A percentile compares a stretch with the other conserved stretches of the same genome.
These are phyloP conservation scores for Exophiala spinifera DNA, from an alignment of 2,329 filamentous ascomycete genomes.

Conservation along the genomic window DNA sequence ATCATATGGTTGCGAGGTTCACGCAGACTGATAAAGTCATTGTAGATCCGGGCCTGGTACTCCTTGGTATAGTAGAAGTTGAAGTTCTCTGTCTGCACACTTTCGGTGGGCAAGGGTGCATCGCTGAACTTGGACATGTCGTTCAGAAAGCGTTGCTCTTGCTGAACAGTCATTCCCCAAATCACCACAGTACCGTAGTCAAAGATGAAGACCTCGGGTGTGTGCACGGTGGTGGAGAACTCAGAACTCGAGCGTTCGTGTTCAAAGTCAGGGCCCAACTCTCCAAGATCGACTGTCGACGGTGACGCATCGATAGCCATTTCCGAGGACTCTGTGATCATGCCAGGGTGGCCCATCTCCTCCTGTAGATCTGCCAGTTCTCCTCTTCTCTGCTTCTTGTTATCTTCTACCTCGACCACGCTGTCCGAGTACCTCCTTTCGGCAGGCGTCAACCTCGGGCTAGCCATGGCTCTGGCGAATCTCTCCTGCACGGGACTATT, in stretches of 20 bases:
- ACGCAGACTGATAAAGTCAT: constrained; percentile 93
- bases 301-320: constrained; percentile 14
- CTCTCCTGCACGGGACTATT: constrained; percentile 26
- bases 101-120: constrained; percentile 82
- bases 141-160: constrained; percentile 87
- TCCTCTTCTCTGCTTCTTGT: constrained; percentile 54
- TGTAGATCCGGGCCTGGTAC: constrained; percentile 98
- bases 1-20: constrained; percentile 98
- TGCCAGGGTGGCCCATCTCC: constrained; percentile 33
- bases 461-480: constrained; percentile 21
- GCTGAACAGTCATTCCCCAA: constrained; percentile 91
- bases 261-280: constrained; percentile 28
- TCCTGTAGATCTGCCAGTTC: constrained; percentile 62
- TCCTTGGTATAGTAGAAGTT: constrained; percentile 99
- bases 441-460: constrained; percentile 20
- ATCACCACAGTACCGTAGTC: constrained; percentile 97
- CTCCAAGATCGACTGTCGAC: constrained; percentile 18
- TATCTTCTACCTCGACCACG: constrained; percentile 64
- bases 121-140: constrained; percentile 92
- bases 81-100: constrained; percentile 94
- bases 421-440: constrained; percentile 56
- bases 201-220: constrained; percentile 91
- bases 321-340: constrained; percentile 18
- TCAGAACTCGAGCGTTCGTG: constrained; percentile 50
- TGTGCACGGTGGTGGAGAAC: constrained; percentile 85